Evolutionary conservation across 2,329 filamentous ascomycete species (phyloP).

Genomic region (Harringtonia aguacate): DNA sequence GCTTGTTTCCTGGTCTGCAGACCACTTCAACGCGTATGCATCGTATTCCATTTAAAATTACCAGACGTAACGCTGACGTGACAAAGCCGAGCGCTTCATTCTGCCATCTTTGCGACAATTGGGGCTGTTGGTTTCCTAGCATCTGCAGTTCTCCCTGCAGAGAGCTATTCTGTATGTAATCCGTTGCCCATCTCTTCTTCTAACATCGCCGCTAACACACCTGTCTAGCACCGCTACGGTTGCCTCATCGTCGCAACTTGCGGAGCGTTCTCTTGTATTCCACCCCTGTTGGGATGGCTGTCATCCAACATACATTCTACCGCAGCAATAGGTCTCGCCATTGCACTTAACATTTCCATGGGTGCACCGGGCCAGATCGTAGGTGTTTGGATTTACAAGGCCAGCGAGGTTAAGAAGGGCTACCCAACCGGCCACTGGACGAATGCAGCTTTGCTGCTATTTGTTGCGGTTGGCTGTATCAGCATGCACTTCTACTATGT

Average conservation of each 20-base stretch:
- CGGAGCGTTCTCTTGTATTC: constrained; percentile 44
- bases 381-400: constrained; percentile 50
- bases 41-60: too few relatives aligned
- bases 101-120: constrained; percentile 34
- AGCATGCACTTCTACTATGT: constrained; percentile 33
- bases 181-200: constrained; percentile 12
- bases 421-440: constrained; percentile 49
- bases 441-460: constrained; percentile 38
- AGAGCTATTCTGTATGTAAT: constrained; percentile 26
- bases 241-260: constrained; percentile 43
- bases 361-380: constrained; percentile 47
- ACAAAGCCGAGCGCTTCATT: constrained; percentile 35
- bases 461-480: constrained; percentile 33
- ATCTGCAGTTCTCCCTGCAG: constrained; percentile 39
- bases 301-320: constrained; percentile 43
- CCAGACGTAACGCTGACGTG: too few relatives aligned
- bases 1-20: constrained; percentile 34
- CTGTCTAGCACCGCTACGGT: constrained; percentile 34
- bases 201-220: neutral
- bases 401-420: constrained; percentile 34
- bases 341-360: constrained; percentile 45
- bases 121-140: constrained; percentile 43
- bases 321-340: constrained; percentile 39
- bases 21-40: constrained; percentile 25
- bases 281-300: constrained; percentile 43